Conservation (phyloP, 2,329 filamentous ascomycete species). For the Parastagonospora nodorum region DNA sequence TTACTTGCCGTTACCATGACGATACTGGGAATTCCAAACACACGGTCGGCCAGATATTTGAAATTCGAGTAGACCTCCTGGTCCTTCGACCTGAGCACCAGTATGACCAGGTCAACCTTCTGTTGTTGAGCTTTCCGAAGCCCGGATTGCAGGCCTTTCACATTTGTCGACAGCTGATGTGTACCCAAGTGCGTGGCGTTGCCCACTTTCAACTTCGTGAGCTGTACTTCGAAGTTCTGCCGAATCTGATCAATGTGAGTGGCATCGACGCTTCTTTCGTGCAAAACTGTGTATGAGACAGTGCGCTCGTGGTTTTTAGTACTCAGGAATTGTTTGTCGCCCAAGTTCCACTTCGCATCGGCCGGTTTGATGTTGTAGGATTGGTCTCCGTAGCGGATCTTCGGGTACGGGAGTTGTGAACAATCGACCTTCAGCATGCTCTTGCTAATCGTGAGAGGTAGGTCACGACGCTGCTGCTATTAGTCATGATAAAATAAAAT, state of each 20-base stretch:
- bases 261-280: too few relatives aligned
- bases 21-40: conserved; percentile 14
- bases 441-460: neutral
- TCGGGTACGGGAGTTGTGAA: neutral
- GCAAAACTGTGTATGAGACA: too few relatives aligned
- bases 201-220: neutral
- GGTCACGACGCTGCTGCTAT: too few relatives aligned
- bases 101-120: neutral
- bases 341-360: neutral
- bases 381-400: neutral
- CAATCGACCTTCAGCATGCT: neutral
- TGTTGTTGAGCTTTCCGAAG: neutral
- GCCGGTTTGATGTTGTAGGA: neutral
- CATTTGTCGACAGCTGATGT: too few relatives aligned
- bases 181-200: too few relatives aligned
- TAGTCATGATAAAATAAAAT: too few relatives aligned
- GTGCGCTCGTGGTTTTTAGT: too few relatives aligned
- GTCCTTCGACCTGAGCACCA: conserved; percentile 4
- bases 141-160: too few relatives aligned
- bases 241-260: neutral
- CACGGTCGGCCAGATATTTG: conserved; percentile 18
- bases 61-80: conserved; percentile 9
- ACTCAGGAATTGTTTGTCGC: neutral
- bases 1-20: neutral
- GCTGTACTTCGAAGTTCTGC: neutral